A percentile compares a stretch with the other conserved stretches of the same genome.
These are phyloP conservation scores for Suhomyces canberraensis DNA, from an alignment of 805 yeast species.

Conservation along the genomic window DNA sequence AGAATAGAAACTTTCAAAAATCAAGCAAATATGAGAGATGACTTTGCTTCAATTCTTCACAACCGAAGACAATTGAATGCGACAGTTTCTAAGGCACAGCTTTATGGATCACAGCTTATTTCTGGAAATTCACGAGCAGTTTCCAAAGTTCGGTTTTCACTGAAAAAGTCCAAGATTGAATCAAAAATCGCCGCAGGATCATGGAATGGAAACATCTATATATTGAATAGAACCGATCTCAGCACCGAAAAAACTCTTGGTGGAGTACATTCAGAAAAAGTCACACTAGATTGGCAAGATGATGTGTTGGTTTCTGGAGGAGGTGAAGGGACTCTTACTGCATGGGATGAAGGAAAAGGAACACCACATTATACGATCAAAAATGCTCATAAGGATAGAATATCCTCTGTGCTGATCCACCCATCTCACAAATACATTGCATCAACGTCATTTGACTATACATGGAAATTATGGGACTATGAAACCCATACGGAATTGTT, in stretches of 20 bases:
- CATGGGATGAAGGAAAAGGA: conserved; percentile 23
- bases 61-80: conserved; percentile 44
- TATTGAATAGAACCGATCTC: conserved; percentile 44
- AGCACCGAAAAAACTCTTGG: conserved; percentile 17
- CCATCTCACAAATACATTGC: conserved; percentile 57
- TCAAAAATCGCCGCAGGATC: conserved; percentile 60
- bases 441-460: conserved; percentile 75
- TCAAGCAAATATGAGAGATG: conserved; percentile 19
- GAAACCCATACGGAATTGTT: conserved; percentile 44
- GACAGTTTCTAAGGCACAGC: conserved; percentile 33
- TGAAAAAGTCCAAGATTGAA: conserved; percentile 16
- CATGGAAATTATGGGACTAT: conserved; percentile 89
- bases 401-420: conserved; percentile 61
- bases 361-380: conserved; percentile 18
- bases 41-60: conserved; percentile 43
- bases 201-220: conserved; percentile 74
- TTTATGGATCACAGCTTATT: conserved; percentile 67
- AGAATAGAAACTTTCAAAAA: conserved; percentile 39
- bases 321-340: conserved; percentile 32
- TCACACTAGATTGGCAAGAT: conserved; percentile 65
- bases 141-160: conserved; percentile 51
- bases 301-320: conserved; percentile 32
- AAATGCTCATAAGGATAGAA: conserved; percentile 46
- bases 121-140: conserved; percentile 60
- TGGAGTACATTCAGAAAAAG: conserved; percentile 59